Evolutionary conservation across 1,284 basidiomycete genomes (phyloP).

Genomic region (Melanopsichium pennsylvanicum): DNA sequence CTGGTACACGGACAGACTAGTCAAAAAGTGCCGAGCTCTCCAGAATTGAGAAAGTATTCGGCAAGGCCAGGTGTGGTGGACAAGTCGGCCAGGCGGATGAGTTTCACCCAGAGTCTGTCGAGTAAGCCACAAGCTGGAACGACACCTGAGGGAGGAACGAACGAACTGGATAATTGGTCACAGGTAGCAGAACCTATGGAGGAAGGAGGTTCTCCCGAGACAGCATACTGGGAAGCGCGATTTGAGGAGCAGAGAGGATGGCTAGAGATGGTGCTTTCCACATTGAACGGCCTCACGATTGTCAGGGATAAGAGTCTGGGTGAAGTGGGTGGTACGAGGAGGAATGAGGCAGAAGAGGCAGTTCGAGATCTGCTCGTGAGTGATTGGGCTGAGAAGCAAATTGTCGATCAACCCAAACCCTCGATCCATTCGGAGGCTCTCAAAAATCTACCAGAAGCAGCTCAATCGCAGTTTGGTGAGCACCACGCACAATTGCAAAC

Average conservation of each 20-base stretch:
- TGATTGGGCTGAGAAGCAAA: slow-evolving; percentile 28
- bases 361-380: slow-evolving; percentile 32
- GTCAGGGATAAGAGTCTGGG: background rate
- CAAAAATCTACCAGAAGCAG: slow-evolving; percentile 5
- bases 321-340: background rate
- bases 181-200: slow-evolving; percentile 74
- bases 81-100: slow-evolving; percentile 10
- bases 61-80: background rate
- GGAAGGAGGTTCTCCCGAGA: slow-evolving; percentile 72
- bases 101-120: slow-evolving; percentile 20
- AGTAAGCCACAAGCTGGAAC: background rate
- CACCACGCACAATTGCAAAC: slow-evolving; percentile 46
- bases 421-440: background rate
- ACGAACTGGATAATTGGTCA: slow-evolving; percentile 38
- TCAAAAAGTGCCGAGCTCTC: slow-evolving; percentile 8
- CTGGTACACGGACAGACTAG: slow-evolving; percentile 19
- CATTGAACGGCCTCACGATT: slow-evolving; percentile 19
- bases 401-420: background rate
- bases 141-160: background rate
- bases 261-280: slow-evolving; percentile 37
- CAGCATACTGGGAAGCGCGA: slow-evolving; percentile 34
- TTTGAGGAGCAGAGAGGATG: slow-evolving; percentile 38
- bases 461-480: slow-evolving; percentile 77
- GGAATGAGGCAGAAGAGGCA: slow-evolving; percentile 47
- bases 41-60: slow-evolving; percentile 15